Evolutionary conservation across 1,284 basidiomycete species (phyloP).

Genomic region (Cutaneotrichosporon sp.): DNA sequence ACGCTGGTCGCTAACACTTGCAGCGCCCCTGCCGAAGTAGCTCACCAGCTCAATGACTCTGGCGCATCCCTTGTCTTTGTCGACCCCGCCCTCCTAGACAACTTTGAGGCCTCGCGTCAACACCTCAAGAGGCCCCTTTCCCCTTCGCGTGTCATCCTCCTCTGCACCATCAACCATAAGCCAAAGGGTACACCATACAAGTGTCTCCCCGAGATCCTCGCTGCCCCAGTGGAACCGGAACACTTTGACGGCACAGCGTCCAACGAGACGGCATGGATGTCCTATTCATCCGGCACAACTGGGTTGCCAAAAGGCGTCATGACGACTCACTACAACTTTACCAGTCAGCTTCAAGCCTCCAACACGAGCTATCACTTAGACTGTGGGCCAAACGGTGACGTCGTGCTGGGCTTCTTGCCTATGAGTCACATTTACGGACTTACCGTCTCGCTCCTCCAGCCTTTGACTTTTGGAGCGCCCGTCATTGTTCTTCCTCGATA

Average conservation of each 20-base stretch:
- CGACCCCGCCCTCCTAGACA: constrained; percentile 57
- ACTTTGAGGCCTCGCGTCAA: constrained; percentile 32
- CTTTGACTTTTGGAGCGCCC: constrained; percentile 61
- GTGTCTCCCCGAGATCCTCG: constrained; percentile 13
- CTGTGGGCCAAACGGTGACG: constrained; percentile 12
- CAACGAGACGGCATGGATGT: constrained; percentile 52
- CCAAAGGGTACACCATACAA: constrained; percentile 21
- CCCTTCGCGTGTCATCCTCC: constrained; percentile 34
- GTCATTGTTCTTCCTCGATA: constrained; percentile 71
- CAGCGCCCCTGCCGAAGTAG: constrained; percentile 48
- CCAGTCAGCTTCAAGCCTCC: constrained; percentile 39
- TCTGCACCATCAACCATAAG: constrained; percentile 30
- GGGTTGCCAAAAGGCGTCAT: constrained; percentile 52
- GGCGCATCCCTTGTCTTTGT: constrained; percentile 60
- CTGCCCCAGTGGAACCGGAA: constrained; percentile 12
- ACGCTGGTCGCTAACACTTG: too few species aligned
- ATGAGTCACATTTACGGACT: constrained; percentile 27
- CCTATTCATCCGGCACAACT: constrained; percentile 67
- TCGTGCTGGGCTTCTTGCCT: constrained; percentile 25
- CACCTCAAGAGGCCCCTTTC: constrained; percentile 22
- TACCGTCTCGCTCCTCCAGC: constrained; percentile 59
- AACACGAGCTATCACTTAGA: constrained; percentile 13
- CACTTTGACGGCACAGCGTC: constrained; percentile 17
- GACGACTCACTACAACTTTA: constrained; percentile 67
- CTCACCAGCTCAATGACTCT: constrained; percentile 57